Evolutionary conservation across 164 flowering plant genomes (phyloP).

Genomic region (Tinospora cordifolia): DNA sequence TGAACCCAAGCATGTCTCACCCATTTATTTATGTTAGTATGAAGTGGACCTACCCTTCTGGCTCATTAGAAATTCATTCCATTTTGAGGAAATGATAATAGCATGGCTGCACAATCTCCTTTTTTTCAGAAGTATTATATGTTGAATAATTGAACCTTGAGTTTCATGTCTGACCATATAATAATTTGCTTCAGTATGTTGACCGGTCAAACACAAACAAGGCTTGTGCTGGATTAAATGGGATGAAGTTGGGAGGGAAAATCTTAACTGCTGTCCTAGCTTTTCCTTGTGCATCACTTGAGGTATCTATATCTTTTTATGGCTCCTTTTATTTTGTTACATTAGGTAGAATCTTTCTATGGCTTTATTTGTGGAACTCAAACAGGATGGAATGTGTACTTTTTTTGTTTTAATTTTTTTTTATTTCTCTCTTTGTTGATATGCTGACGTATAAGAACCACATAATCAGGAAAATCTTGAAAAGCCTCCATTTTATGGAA

Average conservation of each 20-base stretch:
- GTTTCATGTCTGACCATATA: not conserved
- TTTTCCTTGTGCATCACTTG: conserved; percentile 30
- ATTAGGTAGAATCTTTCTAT: not conserved
- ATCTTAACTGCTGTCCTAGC: conserved; percentile 78
- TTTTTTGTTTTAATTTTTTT: not conserved
- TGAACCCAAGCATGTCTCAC: not conserved
- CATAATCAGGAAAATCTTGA: conserved; percentile 46
- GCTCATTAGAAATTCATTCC: not conserved
- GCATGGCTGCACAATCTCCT: not conserved
- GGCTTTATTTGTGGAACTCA: not conserved
- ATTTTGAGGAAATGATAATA: not conserved
- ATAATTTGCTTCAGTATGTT: conserved; percentile 49
- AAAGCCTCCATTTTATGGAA: conserved; percentile 39
- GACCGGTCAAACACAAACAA: conserved; percentile 71
- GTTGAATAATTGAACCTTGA: not conserved
- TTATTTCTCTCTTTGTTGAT: not conserved
- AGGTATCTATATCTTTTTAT: conserved; percentile 30
- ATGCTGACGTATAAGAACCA: conserved; percentile 9
- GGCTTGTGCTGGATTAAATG: conserved; percentile 94
- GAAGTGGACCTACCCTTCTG: not conserved
- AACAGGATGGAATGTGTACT: not conserved
- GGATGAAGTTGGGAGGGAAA: conserved; percentile 86
- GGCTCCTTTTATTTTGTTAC: not conserved
- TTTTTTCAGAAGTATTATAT: not conserved
- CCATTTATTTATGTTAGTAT: not conserved